A percentile compares a stretch with the other conserved stretches of the same genome.
Evolutionary conservation across 2,329 filamentous ascomycete genomes (phyloP).

Genomic region (Mycosphaerella arachidis): DNA sequence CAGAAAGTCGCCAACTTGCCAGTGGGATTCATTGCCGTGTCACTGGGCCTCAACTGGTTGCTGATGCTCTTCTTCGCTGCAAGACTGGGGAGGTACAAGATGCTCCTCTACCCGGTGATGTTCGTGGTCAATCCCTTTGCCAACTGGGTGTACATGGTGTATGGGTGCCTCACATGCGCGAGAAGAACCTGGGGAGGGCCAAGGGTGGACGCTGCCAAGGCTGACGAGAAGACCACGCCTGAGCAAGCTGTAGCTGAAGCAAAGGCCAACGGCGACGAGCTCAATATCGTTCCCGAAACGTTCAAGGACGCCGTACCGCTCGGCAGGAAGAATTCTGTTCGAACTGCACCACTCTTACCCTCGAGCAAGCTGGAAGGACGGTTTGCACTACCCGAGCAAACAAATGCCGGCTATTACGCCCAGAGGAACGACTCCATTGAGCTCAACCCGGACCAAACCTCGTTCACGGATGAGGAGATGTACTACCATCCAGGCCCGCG

Average conservation of each 20-base stretch:
- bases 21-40: constrained; percentile 89
- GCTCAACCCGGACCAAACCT: constrained; percentile 49
- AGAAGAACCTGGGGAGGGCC: constrained; percentile 95
- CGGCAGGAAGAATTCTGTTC: constrained; percentile 32
- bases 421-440: constrained; percentile 60
- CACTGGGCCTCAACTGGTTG: constrained; percentile 85
- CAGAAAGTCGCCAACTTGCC: constrained; percentile 75
- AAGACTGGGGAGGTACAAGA: constrained; percentile 54
- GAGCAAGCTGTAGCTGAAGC: constrained; percentile 81
- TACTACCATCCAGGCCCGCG: constrained; percentile 12
- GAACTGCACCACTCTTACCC: constrained; percentile 58
- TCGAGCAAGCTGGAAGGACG: constrained; percentile 70
- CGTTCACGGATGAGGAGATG: constrained; percentile 37
- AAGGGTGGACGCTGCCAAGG: constrained; percentile 78
- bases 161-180: constrained; percentile 90
- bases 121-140: constrained; percentile 93
- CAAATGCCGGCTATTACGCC: constrained; percentile 64
- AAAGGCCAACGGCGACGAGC: constrained; percentile 72
- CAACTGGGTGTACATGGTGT: constrained; percentile 98
- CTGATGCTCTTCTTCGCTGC: too few species aligned
- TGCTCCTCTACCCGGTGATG: constrained; percentile 93
- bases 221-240: constrained; percentile 69
- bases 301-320: constrained; percentile 59
- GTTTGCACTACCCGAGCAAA: constrained; percentile 67
- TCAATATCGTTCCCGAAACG: constrained; percentile 83